Evolutionary conservation across 2,329 filamentous ascomycete species (phyloP), one percentile per base, ranked within the genome.

Genomic region (Microcyclospora tardicrescens): DNA sequence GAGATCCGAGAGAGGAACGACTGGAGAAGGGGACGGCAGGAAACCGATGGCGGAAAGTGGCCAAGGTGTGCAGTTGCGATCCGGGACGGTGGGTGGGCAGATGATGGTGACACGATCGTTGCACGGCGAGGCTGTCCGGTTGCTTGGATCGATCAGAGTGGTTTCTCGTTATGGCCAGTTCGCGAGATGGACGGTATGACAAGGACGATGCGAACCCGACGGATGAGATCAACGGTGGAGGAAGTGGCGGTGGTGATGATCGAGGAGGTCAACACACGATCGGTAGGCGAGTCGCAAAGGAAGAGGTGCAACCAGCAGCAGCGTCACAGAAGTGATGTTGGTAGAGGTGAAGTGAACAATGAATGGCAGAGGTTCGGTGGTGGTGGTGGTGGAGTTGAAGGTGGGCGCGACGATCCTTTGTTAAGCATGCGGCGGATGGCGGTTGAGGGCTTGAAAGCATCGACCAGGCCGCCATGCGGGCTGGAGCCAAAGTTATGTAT

Each of bases 371-470:
- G 33, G 12, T 15, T 14, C 3, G 33, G 24, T 44, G 47, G 41
- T 38, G 30, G 38, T 15, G 31, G 40, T 38, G 30, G 38, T 15
- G 31, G 40, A 44, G 40, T 55, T 57, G 51, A 51, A 54, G 43
- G 51, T 51, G 56, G 55, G 51, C 58, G 59, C 56, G 64, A 60
- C 64, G 65, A 67, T 67, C 64, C 61, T 63, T 64, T 66, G 64
- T 67, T 65, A 65, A 66, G 62, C 19, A 61, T 64, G 58, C 58
- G 63, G 58, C 57, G 58, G 58, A 64, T 61, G 64, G 64, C 62
- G 60, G 54, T 55, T 51, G 50, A 57, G 58, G 63, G 63, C 63
- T 24, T 64, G 63, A 60, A 65, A 59, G 56, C 59, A 55, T 41
- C 37, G 58, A 55, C 60, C 59, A 50, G 38, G 47, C 39, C 35